Evolutionary conservation across 148 eudicot species (phyloP).

Genomic region (Cornus florida): DNA sequence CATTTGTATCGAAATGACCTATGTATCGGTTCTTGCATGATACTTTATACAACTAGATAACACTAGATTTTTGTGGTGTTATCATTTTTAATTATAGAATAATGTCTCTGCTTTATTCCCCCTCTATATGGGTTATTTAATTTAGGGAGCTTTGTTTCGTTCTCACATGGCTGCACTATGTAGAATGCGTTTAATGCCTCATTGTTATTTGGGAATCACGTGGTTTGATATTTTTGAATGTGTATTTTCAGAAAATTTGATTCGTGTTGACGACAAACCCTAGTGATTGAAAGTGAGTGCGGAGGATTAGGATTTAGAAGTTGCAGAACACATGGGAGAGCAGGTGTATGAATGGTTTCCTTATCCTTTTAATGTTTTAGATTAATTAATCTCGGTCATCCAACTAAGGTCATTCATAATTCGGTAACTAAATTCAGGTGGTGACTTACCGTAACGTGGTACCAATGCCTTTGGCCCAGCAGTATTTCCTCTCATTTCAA

Average conservation of each 20-base stretch:
- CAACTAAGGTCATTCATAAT: slow-evolving; percentile 44
- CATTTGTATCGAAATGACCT: too few relatives aligned
- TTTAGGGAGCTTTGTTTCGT: too few relatives aligned
- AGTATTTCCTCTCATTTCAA: too few relatives aligned
- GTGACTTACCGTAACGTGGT: too few relatives aligned
- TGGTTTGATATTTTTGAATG: slow-evolving; percentile 5
- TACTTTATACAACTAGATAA: too few relatives aligned
- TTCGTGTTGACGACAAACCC: not conserved
- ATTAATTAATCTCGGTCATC: not conserved
- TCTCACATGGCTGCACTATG: not conserved
- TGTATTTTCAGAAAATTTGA: not conserved
- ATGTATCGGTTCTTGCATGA: too few relatives aligned
- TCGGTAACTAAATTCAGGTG: slow-evolving; percentile 81
- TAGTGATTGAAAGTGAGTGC: not conserved
- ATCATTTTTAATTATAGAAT: too few relatives aligned
- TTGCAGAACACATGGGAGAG: not conserved
- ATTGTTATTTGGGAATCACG: not conserved
- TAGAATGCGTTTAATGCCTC: not conserved
- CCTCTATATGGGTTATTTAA: too few relatives aligned
- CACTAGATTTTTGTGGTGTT: too few relatives aligned
- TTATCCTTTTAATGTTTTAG: not conserved
- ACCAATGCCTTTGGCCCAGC: too few relatives aligned
- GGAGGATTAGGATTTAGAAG: not conserved
- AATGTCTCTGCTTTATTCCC: too few relatives aligned
- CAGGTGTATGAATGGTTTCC: slow-evolving; percentile 8